Base-by-base conservation (phyloP, 306 rosid genomes). In the Trichosanthes truncata region DNA sequence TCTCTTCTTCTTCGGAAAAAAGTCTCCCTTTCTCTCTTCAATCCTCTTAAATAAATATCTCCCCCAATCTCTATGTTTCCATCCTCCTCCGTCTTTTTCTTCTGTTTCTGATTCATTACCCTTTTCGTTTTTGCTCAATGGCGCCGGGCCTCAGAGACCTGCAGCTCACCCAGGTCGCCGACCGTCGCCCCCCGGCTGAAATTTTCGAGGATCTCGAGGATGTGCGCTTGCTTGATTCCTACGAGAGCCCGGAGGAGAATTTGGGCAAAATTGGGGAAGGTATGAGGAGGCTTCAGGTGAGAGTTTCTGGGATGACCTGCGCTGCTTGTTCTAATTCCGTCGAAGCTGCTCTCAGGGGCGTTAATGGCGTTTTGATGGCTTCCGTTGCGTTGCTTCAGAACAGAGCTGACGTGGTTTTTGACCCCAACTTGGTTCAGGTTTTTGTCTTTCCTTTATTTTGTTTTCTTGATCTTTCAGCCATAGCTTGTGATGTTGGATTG, bases 291-390 rank as follows among this genome's bases (percentile, higher is more conserved):
- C 76, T 93, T 85, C 97, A 91, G 83, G 91, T 95, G 49, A 74
- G 91, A 13, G 87, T 95, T 65, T 41, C 93, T 17, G 99, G 99
- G 9, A 95, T 95, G 99, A 95, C 99, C 62, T 95, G 99, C 63
- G 88, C 97, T 49, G 99, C 99, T 17, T 95, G 99, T 87, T 95
- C 99, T 31, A 92, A 86, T 82, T 93, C 99, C 25, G 93, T 95
- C 0, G 97, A 95, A 81, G 84, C 88, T 29, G 99, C 99, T 90
- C 87, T 95, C 0, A 81, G 29, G 43, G 68, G 85, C 75, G 76
- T 95, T 61, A 80, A 84, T 69, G 99, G 99, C 65, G 94, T 95
- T 23, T 20, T 86, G 52, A 80, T 59, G 25, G 99, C 96, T 51
- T 89, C 99, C 10, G 99, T 95, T 9, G 97, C 99, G 0, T 80